phyloP scores from a whole-genome alignment of 139 green algal genomes.

The Closterium sp. region DNA sequence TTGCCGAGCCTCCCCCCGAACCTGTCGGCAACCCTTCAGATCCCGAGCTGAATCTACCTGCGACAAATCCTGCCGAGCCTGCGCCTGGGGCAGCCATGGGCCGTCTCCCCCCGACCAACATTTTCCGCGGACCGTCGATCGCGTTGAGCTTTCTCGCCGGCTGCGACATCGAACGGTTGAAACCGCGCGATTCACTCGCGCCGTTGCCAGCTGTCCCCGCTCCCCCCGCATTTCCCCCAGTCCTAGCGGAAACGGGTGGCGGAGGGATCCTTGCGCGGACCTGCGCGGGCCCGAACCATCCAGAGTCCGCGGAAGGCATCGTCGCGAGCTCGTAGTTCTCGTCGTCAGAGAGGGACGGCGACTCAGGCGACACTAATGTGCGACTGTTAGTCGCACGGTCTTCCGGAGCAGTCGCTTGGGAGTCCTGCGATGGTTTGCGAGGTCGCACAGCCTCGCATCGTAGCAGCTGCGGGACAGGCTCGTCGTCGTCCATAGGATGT shows the following conservation, averaged over 20 bases:
- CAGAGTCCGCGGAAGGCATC: neutral
- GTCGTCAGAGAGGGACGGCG: neutral
- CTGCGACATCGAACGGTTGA: neutral
- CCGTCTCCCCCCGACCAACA: neutral
- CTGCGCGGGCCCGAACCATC: neutral
- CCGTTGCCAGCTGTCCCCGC: neutral
- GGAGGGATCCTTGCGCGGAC: neutral
- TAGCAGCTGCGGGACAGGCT: neutral
- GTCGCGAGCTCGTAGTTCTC: neutral
- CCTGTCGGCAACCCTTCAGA: too few relatives aligned
- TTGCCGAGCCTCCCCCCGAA: neutral
- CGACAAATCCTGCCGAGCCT: neutral
- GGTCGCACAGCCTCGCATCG: neutral
- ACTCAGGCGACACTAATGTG: neutral
- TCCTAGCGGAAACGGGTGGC: neutral
- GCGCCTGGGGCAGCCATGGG: neutral
- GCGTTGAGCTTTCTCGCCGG: neutral
- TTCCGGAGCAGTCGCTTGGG: neutral
- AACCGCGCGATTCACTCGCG: neutral
- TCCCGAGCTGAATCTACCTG: neutral
- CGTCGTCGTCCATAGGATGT: neutral
- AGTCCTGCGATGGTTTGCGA: neutral
- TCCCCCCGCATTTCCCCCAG: neutral
- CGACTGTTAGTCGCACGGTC: neutral
- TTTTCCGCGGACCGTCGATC: neutral